Evolutionary conservation across 257 asterid species (phyloP).

Genomic region (Cynanchum wilfordii): DNA sequence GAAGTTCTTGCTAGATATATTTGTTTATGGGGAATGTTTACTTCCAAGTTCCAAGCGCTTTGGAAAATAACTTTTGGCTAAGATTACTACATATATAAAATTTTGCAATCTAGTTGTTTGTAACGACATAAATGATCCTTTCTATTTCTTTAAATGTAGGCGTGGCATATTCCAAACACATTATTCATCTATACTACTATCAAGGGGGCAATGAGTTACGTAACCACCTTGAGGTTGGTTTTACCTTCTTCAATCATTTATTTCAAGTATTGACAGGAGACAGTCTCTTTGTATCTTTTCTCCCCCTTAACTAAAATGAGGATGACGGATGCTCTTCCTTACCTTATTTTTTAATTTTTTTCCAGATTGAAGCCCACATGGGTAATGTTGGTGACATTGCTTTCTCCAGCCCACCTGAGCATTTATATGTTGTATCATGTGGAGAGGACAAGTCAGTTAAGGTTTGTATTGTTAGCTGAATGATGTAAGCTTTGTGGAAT

Average conservation of each 20-base stretch:
- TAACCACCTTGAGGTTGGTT: slow-evolving; percentile 56
- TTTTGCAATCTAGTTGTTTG: not conserved
- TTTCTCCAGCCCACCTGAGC: slow-evolving; percentile 45
- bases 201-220: slow-evolving; percentile 38
- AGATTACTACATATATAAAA: not conserved
- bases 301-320: not conserved
- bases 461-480: slow-evolving; percentile 29
- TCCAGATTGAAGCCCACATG: slow-evolving; percentile 60
- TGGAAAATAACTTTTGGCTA: not conserved
- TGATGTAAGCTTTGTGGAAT: not conserved
- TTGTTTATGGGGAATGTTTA: not conserved
- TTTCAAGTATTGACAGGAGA: not conserved
- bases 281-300: not conserved
- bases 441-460: slow-evolving; percentile 69
- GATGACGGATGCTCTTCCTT: not conserved
- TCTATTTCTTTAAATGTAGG: slow-evolving; percentile 31
- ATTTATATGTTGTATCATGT: slow-evolving; percentile 51
- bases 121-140: not conserved
- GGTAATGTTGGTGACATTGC: slow-evolving; percentile 65
- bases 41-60: not conserved
- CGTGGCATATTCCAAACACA: slow-evolving; percentile 75
- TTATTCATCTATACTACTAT: slow-evolving; percentile 53
- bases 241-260: not conserved
- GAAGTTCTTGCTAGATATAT: too few relatives aligned
- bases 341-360: slow-evolving; percentile 10